phyloP scores from a whole-genome alignment of 169 alveolate genomes.

The Eimeria maxima region DNA sequence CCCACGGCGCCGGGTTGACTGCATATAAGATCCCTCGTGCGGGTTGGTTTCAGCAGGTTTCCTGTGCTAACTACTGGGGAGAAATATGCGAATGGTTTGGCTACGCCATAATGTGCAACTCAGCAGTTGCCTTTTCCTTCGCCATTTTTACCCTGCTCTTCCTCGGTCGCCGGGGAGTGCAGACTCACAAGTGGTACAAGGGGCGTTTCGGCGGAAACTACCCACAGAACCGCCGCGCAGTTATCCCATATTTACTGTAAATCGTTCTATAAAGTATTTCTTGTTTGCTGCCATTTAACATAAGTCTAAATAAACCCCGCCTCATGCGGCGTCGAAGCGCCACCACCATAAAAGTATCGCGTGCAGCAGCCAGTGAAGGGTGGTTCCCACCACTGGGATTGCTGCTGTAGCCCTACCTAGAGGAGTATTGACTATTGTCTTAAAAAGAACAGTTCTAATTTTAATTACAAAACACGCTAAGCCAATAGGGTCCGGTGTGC shows the following conservation, averaged over 20 bases:
- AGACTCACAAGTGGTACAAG: conserved; percentile 61
- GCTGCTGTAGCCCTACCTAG: neutral
- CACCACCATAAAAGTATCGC: too few relatives aligned
- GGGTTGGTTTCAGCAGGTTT: conserved; percentile 39
- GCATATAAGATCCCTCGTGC: conserved; percentile 42
- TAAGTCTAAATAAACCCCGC: neutral
- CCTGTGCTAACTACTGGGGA: conserved; percentile 69
- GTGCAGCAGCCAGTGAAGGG: too few relatives aligned
- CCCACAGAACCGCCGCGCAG: conserved; percentile 42
- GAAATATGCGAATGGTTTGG: conserved; percentile 75
- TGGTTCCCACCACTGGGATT: neutral
- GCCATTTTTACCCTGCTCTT: conserved; percentile 16
- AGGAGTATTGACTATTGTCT: neutral
- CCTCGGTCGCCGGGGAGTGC: conserved; percentile 55
- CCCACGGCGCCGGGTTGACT: neutral
- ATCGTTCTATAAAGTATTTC: too few relatives aligned
- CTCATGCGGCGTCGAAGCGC: neutral
- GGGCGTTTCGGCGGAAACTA: conserved; percentile 1
- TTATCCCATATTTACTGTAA: conserved; percentile 33
- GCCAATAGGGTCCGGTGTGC: neutral
- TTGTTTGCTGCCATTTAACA: neutral
- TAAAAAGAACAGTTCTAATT: neutral
- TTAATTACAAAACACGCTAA: neutral
- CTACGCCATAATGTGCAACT: conserved; percentile 56
- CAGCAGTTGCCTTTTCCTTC: conserved; percentile 2